Base-by-base conservation (phyloP, 1,284 basidiomycete genomes). In the Anthracocystis walkeri region DNA sequence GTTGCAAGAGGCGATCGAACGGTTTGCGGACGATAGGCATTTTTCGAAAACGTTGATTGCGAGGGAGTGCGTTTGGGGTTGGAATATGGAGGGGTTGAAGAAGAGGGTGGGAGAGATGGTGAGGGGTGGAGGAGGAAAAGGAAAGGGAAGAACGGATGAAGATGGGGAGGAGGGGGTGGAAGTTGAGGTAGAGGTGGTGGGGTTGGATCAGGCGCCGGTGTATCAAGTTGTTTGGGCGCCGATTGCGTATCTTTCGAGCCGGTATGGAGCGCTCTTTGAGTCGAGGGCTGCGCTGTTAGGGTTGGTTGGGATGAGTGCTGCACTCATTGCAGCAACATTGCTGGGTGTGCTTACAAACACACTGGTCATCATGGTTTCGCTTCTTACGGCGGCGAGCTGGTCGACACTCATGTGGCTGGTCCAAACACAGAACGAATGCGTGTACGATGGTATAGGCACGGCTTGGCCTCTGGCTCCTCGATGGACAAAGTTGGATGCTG, bases 321-420 rank as follows among this genome's bases (percentile, higher is more conserved):
- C 49, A 1, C 50, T 71, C 1, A 7, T 45, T n/a, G 54, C 21
- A 1, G 18, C 33, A 1, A 21, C 38, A 1, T 16, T 64, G 21
- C 53, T 66, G 4, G 52, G 59, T 4, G 10, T 53, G 18, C 20
- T 72, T 14, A 96, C 95, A 80, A 95, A 79, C 88, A 95, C 87
- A 93, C 93, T 95, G 60, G 63, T 75, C 70, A 67, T 78, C 42
- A 51, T 87, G 87, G 86, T 85, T 92, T 94, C 94, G 86, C 97
- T 93, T 75, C 94, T 95, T 87, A 96, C 96, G 88, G 97, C 98
- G 80, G 93, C 16, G 2, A 29, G 25, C 0, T 65, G 65, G 65
- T 38, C 29, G 11, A 25, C 44, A 20, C 31, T 65, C 44, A 68
- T 49, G 52, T 55, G 50, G 27, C 35, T 74, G 5, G 38, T 69